Evolutionary conservation across 2,329 filamentous ascomycete genomes (phyloP).

Genomic region (Paracoccidioides brasiliensis): DNA sequence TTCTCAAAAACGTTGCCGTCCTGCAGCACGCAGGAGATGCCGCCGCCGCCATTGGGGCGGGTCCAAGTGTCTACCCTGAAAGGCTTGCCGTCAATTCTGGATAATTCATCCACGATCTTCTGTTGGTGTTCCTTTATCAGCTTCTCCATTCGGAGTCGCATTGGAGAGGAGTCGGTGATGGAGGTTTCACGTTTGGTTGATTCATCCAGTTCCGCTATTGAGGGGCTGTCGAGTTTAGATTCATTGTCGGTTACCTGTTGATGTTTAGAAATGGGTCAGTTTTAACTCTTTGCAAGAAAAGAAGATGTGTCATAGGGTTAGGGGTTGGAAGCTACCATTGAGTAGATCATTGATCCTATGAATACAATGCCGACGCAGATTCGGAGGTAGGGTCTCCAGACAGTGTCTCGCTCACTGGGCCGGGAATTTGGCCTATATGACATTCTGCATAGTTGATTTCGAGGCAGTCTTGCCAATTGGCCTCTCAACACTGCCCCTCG

Average conservation of each 20-base stretch:
- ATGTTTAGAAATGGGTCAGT: neutral
- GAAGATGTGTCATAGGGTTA: neutral
- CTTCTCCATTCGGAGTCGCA: conserved; percentile 95
- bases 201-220: conserved; percentile 75
- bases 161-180: conserved; percentile 67
- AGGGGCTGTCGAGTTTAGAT: conserved; percentile 34
- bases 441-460: conserved; percentile 16
- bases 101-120: conserved; percentile 70
- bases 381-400: conserved; percentile 36
- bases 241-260: conserved; percentile 22
- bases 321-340: conserved; percentile 32
- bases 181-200: conserved; percentile 65
- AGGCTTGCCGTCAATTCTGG: conserved; percentile 66
- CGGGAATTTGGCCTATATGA: conserved; percentile 15
- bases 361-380: conserved; percentile 38
- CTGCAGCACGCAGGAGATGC: conserved; percentile 87
- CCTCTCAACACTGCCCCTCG: conserved; percentile 15
- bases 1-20: conserved; percentile 97
- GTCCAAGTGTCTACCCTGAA: conserved; percentile 82
- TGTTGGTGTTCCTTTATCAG: conserved; percentile 90
- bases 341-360: conserved; percentile 37
- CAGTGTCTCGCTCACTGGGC: conserved; percentile 21
- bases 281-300: neutral
- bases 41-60: conserved; percentile 77
- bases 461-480: conserved; percentile 13